Percentiles rank a stretch among this genome's conserved stretches.
Conservation (phyloP, 345 rosid species). For the Geranium brycei region DNA sequence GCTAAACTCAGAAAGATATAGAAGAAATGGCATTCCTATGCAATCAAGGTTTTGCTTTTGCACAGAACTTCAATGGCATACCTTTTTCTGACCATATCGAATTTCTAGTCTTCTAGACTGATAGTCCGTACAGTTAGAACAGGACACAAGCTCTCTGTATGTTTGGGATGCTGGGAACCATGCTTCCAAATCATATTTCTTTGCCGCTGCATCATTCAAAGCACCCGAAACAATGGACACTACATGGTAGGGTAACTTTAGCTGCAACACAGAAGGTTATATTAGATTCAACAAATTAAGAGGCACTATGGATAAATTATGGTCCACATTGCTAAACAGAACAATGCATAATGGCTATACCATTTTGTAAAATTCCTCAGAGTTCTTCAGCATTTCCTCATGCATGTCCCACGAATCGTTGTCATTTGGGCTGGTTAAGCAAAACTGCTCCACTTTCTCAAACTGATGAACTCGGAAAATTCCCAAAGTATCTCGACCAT, state of each 20-base stretch:
- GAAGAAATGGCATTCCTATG: no score
- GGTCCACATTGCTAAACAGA: not conserved
- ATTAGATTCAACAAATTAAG: not conserved
- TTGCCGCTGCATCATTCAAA: constrained; percentile 86
- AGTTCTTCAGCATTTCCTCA: constrained; percentile 84
- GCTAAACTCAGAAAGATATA: no score
- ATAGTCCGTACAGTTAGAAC: constrained; percentile 86
- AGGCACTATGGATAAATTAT: not conserved
- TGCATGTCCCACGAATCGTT: constrained; percentile 86
- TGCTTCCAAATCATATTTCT: constrained; percentile 67
- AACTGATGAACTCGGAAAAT: constrained; percentile 97
- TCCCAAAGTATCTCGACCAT: constrained; percentile 90
- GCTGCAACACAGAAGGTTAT: constrained; percentile 33
- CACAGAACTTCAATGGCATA: constrained; percentile 8
- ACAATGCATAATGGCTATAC: constrained; percentile 19
- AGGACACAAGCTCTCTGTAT: constrained; percentile 84
- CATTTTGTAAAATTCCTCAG: constrained; percentile 73
- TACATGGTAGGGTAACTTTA: constrained; percentile 60
- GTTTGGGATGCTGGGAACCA: constrained; percentile 29
- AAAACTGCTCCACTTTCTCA: constrained; percentile 95
- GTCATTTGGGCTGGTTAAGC: constrained; percentile 75
- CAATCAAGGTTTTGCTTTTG: no score
- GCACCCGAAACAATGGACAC: constrained; percentile 92
- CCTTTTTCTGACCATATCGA: constrained; percentile 92
- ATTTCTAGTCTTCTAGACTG: constrained; percentile 81